Percentiles rank a stretch among this genome's conserved stretches.
Conservation (phyloP, 2,329 filamentous ascomycete species). For the Rhynchosporium graminicola region DNA sequence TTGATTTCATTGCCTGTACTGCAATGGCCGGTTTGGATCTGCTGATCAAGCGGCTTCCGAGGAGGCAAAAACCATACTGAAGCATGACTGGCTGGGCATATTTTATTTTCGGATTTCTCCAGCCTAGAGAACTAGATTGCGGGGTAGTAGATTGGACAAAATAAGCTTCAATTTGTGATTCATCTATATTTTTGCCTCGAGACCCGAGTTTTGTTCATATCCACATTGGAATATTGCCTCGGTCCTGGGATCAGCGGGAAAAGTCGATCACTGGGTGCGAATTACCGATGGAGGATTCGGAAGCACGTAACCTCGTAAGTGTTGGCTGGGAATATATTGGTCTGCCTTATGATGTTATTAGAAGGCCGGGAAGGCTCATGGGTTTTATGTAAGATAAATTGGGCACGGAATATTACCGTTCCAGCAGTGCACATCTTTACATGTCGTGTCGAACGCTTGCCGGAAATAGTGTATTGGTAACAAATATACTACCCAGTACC, state of each 20-base stretch:
- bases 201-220: slow-evolving; percentile 3
- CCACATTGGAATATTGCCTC: neutral
- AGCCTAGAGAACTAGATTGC: slow-evolving; percentile 14
- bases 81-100: slow-evolving; percentile 7
- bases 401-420: neutral
- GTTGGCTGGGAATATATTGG: neutral
- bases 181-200: slow-evolving; percentile 18
- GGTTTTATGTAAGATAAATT: neutral
- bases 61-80: slow-evolving; percentile 8
- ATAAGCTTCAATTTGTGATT: slow-evolving; percentile 17
- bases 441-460: slow-evolving; percentile 4
- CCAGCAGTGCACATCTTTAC: neutral
- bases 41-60: slow-evolving; percentile 12
- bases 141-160: slow-evolving; percentile 9
- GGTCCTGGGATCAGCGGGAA: neutral
- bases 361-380: neutral
- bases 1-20: slow-evolving; percentile 8
- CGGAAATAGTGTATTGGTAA: neutral
- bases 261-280: slow-evolving; percentile 1
- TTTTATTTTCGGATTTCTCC: slow-evolving; percentile 7
- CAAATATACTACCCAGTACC: neutral
- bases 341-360: neutral
- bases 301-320: neutral
- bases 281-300: neutral
- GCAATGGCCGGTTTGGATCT: neutral